Percentiles rank a stretch among this genome's conserved stretches.
Evolutionary conservation across 2,329 filamentous ascomycete genomes (phyloP).

Genomic region (Ustulina deusta): DNA sequence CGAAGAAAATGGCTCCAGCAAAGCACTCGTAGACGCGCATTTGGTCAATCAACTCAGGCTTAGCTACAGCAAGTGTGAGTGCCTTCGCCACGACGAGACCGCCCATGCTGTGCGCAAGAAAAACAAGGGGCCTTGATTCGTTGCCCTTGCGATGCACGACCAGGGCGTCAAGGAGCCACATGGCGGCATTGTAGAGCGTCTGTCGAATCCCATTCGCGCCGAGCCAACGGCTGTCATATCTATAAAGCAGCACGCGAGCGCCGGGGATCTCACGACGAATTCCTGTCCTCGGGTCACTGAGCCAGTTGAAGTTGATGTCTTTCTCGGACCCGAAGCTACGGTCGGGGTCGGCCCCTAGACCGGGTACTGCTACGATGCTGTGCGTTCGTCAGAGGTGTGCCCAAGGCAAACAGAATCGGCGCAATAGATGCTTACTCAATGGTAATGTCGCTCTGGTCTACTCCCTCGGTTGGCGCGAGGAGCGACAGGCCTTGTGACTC

Average conservation of each 20-base stretch:
- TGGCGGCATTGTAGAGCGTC: constrained; percentile 11
- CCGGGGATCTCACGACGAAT: constrained; percentile 4
- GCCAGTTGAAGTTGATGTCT: constrained; percentile 4
- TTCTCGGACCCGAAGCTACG: constrained; percentile 7
- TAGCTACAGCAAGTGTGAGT: constrained; percentile 1
- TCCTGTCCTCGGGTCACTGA: neutral
- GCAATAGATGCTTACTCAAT: no score
- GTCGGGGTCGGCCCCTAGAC: constrained; percentile 5
- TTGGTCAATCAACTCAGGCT: neutral
- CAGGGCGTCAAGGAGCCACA: neutral
- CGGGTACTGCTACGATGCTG: constrained; percentile 4
- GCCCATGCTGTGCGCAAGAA: constrained; percentile 12
- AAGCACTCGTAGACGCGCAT: constrained; percentile 17
- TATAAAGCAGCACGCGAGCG: constrained; percentile 1
- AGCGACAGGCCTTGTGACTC: no score
- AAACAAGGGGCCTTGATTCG: neutral
- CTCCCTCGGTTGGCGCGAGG: no score
- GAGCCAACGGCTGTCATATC: neutral
- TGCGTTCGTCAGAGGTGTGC: no score
- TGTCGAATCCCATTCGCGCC: neutral
- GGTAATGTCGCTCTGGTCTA: no score
- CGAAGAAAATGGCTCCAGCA: constrained; percentile 16
- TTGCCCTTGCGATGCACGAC: constrained; percentile 1
- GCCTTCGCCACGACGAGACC: constrained; percentile 11
- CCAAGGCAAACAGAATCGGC: no score